Evolutionary conservation across 306 rosid species (phyloP).

Genomic region (Notholithocarpus densiflorus): DNA sequence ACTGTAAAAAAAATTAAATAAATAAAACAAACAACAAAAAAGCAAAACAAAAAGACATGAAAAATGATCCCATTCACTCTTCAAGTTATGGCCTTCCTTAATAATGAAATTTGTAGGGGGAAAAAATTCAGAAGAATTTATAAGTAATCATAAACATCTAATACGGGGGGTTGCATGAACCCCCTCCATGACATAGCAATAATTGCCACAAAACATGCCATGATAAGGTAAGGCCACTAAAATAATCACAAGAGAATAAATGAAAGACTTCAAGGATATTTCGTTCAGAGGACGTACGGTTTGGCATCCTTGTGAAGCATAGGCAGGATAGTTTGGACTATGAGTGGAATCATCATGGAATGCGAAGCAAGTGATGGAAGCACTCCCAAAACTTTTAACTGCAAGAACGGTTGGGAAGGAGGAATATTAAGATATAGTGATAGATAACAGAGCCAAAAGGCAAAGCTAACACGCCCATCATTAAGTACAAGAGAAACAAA

Average conservation of each 20-base stretch:
- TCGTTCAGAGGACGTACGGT: slow-evolving; percentile 49
- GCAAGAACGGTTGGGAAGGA: slow-evolving; percentile 36
- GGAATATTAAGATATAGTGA: slow-evolving; percentile 7
- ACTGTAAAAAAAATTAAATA: neutral
- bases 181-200: neutral
- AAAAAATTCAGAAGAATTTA: neutral
- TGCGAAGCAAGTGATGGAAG: slow-evolving; percentile 91
- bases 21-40: neutral
- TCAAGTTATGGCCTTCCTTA: neutral
- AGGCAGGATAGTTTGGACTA: slow-evolving; percentile 82
- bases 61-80: neutral
- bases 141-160: neutral
- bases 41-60: neutral
- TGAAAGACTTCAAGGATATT: slow-evolving; percentile 10
- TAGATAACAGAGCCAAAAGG: slow-evolving; percentile 16
- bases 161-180: neutral
- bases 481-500: slow-evolving; percentile 5
- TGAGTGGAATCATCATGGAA: slow-evolving; percentile 78
- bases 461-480: slow-evolving; percentile 12
- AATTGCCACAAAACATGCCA: slow-evolving; percentile 11
- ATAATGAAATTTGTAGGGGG: too few species aligned
- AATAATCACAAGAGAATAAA: slow-evolving; percentile 1
- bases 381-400: slow-evolving; percentile 74
- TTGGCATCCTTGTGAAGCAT: slow-evolving; percentile 79
- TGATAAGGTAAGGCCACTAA: slow-evolving; percentile 15